Conservation (phyloP, 495 filamentous ascomycete species). For the Hyphodiscus hymeniophilus region DNA sequence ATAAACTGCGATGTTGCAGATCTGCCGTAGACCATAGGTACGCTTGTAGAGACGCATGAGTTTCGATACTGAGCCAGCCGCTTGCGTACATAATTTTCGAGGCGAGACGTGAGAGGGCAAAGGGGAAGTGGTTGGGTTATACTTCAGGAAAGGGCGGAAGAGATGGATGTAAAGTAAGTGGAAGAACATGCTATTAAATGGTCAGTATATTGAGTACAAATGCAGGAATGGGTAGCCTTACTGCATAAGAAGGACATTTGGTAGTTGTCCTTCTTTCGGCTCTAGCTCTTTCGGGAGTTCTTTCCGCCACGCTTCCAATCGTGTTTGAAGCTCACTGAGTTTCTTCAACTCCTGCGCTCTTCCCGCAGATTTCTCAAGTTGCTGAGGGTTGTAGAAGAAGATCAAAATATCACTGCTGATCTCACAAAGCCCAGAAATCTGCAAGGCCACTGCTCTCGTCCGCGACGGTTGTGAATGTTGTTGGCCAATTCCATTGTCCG, state of each 20-base stretch:
- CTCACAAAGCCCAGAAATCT: constrained; percentile 78
- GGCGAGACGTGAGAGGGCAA: constrained; percentile 85
- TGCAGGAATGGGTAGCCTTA: constrained; percentile 39
- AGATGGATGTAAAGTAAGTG: constrained; percentile 95
- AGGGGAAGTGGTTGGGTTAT: constrained; percentile 69
- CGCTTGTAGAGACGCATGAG: constrained; percentile 89
- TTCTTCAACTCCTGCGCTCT: constrained; percentile 78
- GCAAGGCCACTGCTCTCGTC: constrained; percentile 72
- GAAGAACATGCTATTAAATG: constrained; percentile 75
- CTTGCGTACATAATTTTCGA: constrained; percentile 80
- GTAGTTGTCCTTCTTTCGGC: constrained; percentile 80
- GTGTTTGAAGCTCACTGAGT: constrained; percentile 80
- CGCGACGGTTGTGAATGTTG: constrained; percentile 70
- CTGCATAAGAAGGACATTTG: constrained; percentile 91
- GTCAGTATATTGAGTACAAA: constrained; percentile 1
- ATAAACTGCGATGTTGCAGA: constrained; percentile 93
- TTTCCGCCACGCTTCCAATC: constrained; percentile 87
- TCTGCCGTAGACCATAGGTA: constrained; percentile 80
- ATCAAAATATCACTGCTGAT: constrained; percentile 86
- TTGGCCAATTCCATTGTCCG: constrained; percentile 66
- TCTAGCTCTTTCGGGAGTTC: constrained; percentile 81
- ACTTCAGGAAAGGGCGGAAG: constrained; percentile 93
- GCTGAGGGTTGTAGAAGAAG: constrained; percentile 81
- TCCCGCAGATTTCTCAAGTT: constrained; percentile 48
- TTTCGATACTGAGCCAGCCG: constrained; percentile 83